Evolutionary conservation across 495 filamentous ascomycete genomes (phyloP), one percentile per base, ranked within the genome.

Genomic region (Penicillium coffeae): DNA sequence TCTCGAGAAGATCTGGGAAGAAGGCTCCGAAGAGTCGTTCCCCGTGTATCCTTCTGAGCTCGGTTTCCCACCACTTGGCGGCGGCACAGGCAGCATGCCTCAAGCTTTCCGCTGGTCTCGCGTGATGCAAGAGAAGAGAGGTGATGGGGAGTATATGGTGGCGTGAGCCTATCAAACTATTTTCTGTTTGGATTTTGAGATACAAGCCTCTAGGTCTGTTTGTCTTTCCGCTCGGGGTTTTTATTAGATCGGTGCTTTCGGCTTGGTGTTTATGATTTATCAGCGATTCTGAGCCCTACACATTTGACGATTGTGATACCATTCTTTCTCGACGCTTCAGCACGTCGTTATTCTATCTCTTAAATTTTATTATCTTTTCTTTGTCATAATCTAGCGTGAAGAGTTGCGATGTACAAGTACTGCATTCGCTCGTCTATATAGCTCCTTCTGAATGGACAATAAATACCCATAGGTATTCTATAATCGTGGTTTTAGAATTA

Each of bases 131-230:
- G 63, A 58, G 14, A 70, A 72, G 55, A 78, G 84, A 33, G 76
- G 80, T 3, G 88, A 88, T 44, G 88, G 87, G 19, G 89, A 95
- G 71, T 93, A 89, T 71, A 90, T 93, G 66, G 87, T 92, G 66
- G 85, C 91, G 55, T 95, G 52, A 51, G 21, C 2, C 1, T 2
- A n/a, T 16, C 4, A 18, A 7, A 12, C 20, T 20, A 13, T 45
- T 19, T 12, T 10, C 21, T 9, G 12, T 36, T 14, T 21, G 27
- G 8, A 16, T 18, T 16, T 21, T 19, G n/a, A 14, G 3, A 34
- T 20, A 13, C n/a, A 20, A 33, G 2, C 3, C n/a, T 33, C 19
- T 22, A 20, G 38, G 20, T 46, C 7, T 47, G 20, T 38, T 42
- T 20, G 14, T 48, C n/a, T n/a, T n/a, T n/a, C n/a, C n/a, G n/a